Evolutionary conservation across 1,284 basidiomycete genomes (phyloP).

Genomic region (Quambalaria eucalypti): DNA sequence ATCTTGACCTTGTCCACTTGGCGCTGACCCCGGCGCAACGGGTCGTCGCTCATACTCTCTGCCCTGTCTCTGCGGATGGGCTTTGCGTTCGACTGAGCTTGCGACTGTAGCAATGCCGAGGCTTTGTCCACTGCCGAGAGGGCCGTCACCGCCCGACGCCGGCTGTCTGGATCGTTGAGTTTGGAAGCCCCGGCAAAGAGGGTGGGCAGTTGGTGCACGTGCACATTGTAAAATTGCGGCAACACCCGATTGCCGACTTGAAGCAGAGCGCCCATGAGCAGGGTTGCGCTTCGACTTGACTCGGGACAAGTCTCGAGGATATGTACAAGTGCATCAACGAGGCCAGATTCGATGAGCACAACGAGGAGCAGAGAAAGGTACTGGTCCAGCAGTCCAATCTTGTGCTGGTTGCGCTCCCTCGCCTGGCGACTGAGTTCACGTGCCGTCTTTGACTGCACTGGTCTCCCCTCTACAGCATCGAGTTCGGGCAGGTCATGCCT

Average conservation of each 20-base stretch:
- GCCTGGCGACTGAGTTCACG: conserved; percentile 5
- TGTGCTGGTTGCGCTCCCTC: conserved; percentile 18
- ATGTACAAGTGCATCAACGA: conserved; percentile 49
- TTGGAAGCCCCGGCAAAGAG: conserved; percentile 73
- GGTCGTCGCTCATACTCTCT: not conserved
- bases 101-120: not conserved
- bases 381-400: conserved; percentile 79
- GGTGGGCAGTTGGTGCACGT: conserved; percentile 71
- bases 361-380: conserved; percentile 82
- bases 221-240: conserved; percentile 71
- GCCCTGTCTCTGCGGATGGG: not conserved
- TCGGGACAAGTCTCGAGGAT: conserved; percentile 24
- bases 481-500: not conserved
- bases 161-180: conserved; percentile 53
- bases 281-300: conserved; percentile 56
- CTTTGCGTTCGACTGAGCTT: not conserved
- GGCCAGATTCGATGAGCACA: conserved; percentile 74
- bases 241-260: conserved; percentile 78
- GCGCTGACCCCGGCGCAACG: conserved; percentile 54
- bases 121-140: conserved; percentile 68
- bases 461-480: not conserved
- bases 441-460: not conserved
- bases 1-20: conserved; percentile 83
- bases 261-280: conserved; percentile 83
- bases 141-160: conserved; percentile 74